Evolutionary conservation across 2,329 filamentous ascomycete genomes (phyloP).

Genomic region (Incumbomyces delicatus): DNA sequence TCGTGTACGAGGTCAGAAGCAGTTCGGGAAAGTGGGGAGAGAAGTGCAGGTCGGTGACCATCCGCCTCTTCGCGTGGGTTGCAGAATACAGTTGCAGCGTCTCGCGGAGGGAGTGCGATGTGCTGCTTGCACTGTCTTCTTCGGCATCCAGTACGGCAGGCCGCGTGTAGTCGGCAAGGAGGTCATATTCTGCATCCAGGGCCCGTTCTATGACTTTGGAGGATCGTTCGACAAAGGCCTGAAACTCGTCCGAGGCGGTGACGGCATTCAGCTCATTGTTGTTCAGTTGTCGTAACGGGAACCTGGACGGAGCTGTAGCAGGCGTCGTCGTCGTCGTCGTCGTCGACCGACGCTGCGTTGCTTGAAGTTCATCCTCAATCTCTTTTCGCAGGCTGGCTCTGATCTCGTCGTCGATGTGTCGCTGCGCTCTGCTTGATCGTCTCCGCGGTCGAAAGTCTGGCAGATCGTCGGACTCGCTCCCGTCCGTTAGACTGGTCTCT

Average conservation of each 20-base stretch:
- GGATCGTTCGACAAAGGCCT: slow-evolving; percentile 89
- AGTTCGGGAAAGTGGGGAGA: slow-evolving; percentile 84
- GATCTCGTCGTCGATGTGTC: slow-evolving; percentile 80
- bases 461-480: slow-evolving; percentile 55
- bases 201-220: slow-evolving; percentile 96
- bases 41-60: slow-evolving; percentile 92
- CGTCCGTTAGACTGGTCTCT: slow-evolving; percentile 34
- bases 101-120: slow-evolving; percentile 50
- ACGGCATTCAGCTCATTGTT: slow-evolving; percentile 82
- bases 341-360: slow-evolving; percentile 41
- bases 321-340: slow-evolving; percentile 25
- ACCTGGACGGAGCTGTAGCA: slow-evolving; percentile 43
- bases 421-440: slow-evolving; percentile 65
- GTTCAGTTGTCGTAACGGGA: slow-evolving; percentile 69
- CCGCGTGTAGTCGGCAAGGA: slow-evolving; percentile 86
- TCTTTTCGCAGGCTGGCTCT: slow-evolving; percentile 74
- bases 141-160: slow-evolving; percentile 63
- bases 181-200: slow-evolving; percentile 88
- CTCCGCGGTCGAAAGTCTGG: slow-evolving; percentile 53
- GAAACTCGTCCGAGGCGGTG: slow-evolving; percentile 82
- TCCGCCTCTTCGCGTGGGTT: slow-evolving; percentile 92
- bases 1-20: slow-evolving; percentile 88
- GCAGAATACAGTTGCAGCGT: slow-evolving; percentile 90
- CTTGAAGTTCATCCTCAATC: slow-evolving; percentile 83
- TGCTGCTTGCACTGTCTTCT: slow-evolving; percentile 32